A percentile compares a stretch with the other conserved stretches of the same genome.
Evolutionary conservation across 2,329 filamentous ascomycete species (phyloP).

Genomic region (Teratosphaeria pseudoeucalypti): DNA sequence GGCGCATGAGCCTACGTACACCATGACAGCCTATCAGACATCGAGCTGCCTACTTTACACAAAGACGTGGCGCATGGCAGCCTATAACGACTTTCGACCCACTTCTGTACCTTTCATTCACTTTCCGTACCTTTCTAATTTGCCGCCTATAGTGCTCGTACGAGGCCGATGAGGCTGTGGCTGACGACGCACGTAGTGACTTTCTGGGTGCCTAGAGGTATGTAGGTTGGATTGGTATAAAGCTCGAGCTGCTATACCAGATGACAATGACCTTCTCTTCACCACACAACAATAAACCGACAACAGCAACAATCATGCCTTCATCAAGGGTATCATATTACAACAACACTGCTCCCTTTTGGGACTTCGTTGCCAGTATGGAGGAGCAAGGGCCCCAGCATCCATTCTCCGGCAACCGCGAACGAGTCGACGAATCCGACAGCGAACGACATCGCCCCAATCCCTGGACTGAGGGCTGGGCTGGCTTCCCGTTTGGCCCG

Average conservation of each 20-base stretch:
- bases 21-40: background rate
- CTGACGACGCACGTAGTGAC: slow-evolving; percentile 1
- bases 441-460: slow-evolving; percentile 3
- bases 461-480: slow-evolving; percentile 26
- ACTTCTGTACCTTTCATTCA: slow-evolving; percentile 3
- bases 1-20: background rate
- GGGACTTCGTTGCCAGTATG: slow-evolving; percentile 44
- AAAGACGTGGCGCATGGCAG: background rate
- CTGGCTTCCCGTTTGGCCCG: slow-evolving; percentile 26
- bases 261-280: background rate
- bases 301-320: slow-evolving; percentile 37
- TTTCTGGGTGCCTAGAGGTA: slow-evolving; percentile 6
- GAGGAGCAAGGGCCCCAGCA: slow-evolving; percentile 37
- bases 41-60: background rate
- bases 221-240: slow-evolving; percentile 1
- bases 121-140: background rate
- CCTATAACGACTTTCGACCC: background rate
- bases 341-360: slow-evolving; percentile 44
- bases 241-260: background rate
- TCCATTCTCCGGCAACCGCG: slow-evolving; percentile 33
- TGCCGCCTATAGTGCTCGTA: background rate
- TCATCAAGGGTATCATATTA: slow-evolving; percentile 41
- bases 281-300: slow-evolving; percentile 1
- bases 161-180: background rate
- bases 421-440: slow-evolving; percentile 18